Evolutionary conservation across 805 yeast genomes (phyloP), one percentile per base, ranked within the genome.

Genomic region (Wickerhamiella allomyrinae): DNA sequence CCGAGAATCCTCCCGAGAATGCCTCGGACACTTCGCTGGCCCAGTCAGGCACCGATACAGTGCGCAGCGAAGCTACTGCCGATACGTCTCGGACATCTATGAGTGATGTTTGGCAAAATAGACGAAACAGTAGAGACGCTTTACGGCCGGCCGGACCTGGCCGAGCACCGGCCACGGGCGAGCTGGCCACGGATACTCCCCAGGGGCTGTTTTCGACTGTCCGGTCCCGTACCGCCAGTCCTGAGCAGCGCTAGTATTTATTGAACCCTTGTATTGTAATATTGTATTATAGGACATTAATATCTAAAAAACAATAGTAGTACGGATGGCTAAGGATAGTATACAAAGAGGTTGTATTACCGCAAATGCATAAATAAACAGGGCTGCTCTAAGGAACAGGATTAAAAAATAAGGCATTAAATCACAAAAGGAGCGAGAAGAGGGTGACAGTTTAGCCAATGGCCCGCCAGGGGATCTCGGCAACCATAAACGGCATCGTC

Each of bases 401-500:
- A 7, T 11, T 21, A 20, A 11, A 20, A 20, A 13, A 19, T n/a
- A 9, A n/a, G 5, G 20, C 11, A 29, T 7, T 9, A 21, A 36
- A 31, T 22, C 25, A 17, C 15, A 29, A 19, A 19, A 33, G 7
- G 17, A 27, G 14, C 17, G 31, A 27, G 5, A 27, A 9, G 14
- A 13, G 17, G 6, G 24, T 22, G 6, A 6, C 24, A 9, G n/a
- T 33, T 29, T 20, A 41, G 9, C 37, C 46, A 33, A 42, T 22
- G 3, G 41, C 38, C 7, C 45, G 33, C 53, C 54, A 52, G 3
- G 62, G 62, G 17, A 60, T 55, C 43, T 63, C 67, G 3, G 65
- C 62, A 2, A 59, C 56, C 41, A 63, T 41, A 41, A 60, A 59
- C 21, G 67, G 67, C 47, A 59, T 57, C 10, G 57, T 59, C 23